Evolutionary conservation across 495 filamentous ascomycete genomes (phyloP).

Genomic region (Penicillium maclennaniae): DNA sequence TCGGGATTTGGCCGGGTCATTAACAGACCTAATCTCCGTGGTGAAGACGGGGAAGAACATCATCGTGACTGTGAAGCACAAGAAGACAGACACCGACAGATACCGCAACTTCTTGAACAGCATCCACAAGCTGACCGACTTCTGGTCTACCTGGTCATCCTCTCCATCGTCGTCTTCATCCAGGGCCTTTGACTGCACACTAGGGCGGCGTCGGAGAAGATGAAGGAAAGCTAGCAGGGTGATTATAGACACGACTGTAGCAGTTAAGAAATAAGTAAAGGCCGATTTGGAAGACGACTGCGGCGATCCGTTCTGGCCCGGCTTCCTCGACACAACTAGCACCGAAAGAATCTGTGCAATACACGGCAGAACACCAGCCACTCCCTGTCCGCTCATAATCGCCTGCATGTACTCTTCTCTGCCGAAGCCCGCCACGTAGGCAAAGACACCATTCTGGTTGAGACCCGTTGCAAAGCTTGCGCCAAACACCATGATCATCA

Average conservation of each 20-base stretch:
- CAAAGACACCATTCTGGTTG: slow-evolving; percentile 91
- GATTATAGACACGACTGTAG: slow-evolving; percentile 59
- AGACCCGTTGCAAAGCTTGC: slow-evolving; percentile 77
- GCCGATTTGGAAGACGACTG: slow-evolving; percentile 61
- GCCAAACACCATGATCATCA: slow-evolving; percentile 77
- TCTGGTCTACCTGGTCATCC: slow-evolving; percentile 21
- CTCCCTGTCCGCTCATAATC: slow-evolving; percentile 91
- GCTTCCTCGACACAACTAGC: slow-evolving; percentile 54
- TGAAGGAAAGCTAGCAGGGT: slow-evolving; percentile 59
- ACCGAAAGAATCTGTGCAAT: slow-evolving; percentile 81
- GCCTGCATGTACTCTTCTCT: slow-evolving; percentile 85
- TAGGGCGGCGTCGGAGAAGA: slow-evolving; percentile 42
- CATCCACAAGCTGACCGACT: slow-evolving; percentile 58
- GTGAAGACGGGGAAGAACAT: slow-evolving; percentile 86
- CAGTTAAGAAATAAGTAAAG: slow-evolving; percentile 88
- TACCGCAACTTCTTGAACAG: slow-evolving; percentile 73
- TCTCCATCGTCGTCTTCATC: slow-evolving; percentile 18
- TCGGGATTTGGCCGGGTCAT: slow-evolving; percentile 44
- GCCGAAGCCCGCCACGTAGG: slow-evolving; percentile 82
- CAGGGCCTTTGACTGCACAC: slow-evolving; percentile 19
- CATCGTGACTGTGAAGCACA: slow-evolving; percentile 85
- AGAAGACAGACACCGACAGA: slow-evolving; percentile 64
- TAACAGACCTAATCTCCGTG: slow-evolving; percentile 69
- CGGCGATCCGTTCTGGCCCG: slow-evolving; percentile 17
- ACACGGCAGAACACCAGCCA: slow-evolving; percentile 87